Base-by-base conservation (phyloP, 371 early-diverging fungal species). In the Rhizopus microsporus region DNA sequence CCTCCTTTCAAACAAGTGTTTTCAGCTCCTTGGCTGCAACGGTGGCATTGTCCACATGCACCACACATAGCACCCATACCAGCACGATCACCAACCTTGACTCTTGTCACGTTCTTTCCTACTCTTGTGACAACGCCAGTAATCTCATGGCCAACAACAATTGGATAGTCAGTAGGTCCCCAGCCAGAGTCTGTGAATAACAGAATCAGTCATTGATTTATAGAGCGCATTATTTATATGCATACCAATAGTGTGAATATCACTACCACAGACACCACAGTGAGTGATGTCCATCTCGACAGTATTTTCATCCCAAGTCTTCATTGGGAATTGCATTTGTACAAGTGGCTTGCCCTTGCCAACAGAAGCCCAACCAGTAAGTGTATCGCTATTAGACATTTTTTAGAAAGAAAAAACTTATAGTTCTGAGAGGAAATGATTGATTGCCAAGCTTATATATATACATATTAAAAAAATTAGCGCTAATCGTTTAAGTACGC, bases 131-230 rank as follows among this genome's bases (percentile, higher is more conserved):
- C 69, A 16, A 60, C 23, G 10, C 82, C 82, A 49, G 80, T 60
- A 38, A 86, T 79, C 57, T 84, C 83, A 59, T 87, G 88, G 15
- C 88, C 87, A 34, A 75, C 78, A 34, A 83, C 73, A n/a, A 16
- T 16, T 3, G 88, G 86, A 59, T 67, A 84, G 12, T 35, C 33
- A 16, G 82, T 70, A n/a, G 71, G 69, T 0, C 78, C 75, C 88
- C 86, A 88, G 23, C 23, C 23, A 23, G 23, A 23, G 23, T 23
- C 23, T 23, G 23, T 23, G 2, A 23, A 23, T 23, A 23, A 23
- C 23, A 23, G 23, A 2, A 2, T 23, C 23, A 23, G 2, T 23
- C 23, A 23, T 2, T 23, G 23, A 23, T 23, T 2, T 23, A 1
- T 1, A 23, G 23, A 23, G 23, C 23, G 23, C 2, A 23, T 23